Percentiles rank a stretch among this genome's conserved stretches.
Evolutionary conservation across 148 eudicot species (phyloP).

Genomic region (Selenicereus undatus): DNA sequence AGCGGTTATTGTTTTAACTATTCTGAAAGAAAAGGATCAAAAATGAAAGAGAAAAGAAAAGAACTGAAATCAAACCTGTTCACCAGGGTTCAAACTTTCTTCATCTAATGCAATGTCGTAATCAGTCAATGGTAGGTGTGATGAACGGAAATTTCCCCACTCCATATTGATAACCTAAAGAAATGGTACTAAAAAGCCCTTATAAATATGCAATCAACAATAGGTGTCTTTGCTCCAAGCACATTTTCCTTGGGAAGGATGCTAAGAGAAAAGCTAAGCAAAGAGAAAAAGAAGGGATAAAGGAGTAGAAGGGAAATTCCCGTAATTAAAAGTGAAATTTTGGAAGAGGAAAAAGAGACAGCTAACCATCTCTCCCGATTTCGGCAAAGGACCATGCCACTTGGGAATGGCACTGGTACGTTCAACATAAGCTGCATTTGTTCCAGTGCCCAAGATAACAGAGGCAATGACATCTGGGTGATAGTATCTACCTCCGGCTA

Average conservation of each 20-base stretch:
- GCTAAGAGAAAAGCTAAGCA: background rate
- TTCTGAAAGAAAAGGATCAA: background rate
- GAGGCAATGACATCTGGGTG: conserved; percentile 74
- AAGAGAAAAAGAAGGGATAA: conserved; percentile 6
- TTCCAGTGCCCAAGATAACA: conserved; percentile 95
- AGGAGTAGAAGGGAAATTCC: background rate
- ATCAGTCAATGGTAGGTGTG: conserved; percentile 77
- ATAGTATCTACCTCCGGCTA: conserved; percentile 79
- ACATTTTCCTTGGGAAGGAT: background rate
- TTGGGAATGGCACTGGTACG: conserved; percentile 88
- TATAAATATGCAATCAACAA: background rate
- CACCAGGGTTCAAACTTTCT: conserved; percentile 87
- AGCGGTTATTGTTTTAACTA: background rate
- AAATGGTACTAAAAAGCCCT: background rate
- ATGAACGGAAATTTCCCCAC: conserved; percentile 86
- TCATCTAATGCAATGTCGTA: conserved; percentile 63
- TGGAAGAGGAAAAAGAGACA: background rate
- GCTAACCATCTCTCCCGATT: conserved; percentile 85
- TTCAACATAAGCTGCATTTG: conserved; percentile 98
- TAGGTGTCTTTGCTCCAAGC: background rate
- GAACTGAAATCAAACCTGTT: conserved; percentile 46
- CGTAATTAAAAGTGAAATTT: background rate
- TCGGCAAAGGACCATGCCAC: conserved; percentile 80
- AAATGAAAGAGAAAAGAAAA: background rate
- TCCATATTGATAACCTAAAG: conserved; percentile 88